Evolutionary conservation across 306 rosid genomes (phyloP).

Genomic region (Medicago truncatula): DNA sequence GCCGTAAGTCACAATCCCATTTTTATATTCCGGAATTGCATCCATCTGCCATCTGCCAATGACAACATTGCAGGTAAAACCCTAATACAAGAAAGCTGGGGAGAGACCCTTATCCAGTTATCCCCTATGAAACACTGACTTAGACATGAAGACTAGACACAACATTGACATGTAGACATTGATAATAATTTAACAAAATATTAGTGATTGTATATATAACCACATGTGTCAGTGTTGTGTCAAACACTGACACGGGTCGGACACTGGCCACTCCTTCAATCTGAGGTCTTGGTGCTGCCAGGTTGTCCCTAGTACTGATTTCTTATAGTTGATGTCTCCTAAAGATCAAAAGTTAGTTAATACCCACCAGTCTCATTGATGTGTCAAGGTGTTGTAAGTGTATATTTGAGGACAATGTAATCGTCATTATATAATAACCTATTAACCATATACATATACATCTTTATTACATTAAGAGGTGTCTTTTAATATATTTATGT

Average conservation of each 20-base stretch:
- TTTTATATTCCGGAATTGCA: background rate
- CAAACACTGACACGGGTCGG: background rate
- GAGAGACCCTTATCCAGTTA: background rate
- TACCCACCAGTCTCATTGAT: background rate
- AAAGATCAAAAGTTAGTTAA: background rate
- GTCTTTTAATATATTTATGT: slow-evolving; percentile 31
- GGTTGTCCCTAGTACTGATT: background rate
- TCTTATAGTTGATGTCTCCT: slow-evolving; percentile 10
- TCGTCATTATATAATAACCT: slow-evolving; percentile 29
- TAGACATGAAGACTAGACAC: background rate
- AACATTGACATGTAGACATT: background rate
- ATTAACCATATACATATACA: no score
- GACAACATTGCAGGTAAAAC: background rate
- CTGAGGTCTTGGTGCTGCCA: background rate
- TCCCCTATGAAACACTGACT: background rate
- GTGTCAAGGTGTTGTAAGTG: slow-evolving; percentile 17
- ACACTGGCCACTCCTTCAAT: background rate
- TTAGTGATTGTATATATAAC: background rate
- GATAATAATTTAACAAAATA: background rate
- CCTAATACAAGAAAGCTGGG: slow-evolving; percentile 2
- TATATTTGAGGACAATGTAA: slow-evolving; percentile 29
- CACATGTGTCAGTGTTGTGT: background rate
- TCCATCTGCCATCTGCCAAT: background rate
- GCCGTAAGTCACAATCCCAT: background rate
- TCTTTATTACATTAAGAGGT: background rate